A percentile compares a stretch with the other conserved stretches of the same genome.
phyloP scores from a whole-genome alignment of 176 grass and related monocot species.

The Puccinellia tenuiflora region DNA sequence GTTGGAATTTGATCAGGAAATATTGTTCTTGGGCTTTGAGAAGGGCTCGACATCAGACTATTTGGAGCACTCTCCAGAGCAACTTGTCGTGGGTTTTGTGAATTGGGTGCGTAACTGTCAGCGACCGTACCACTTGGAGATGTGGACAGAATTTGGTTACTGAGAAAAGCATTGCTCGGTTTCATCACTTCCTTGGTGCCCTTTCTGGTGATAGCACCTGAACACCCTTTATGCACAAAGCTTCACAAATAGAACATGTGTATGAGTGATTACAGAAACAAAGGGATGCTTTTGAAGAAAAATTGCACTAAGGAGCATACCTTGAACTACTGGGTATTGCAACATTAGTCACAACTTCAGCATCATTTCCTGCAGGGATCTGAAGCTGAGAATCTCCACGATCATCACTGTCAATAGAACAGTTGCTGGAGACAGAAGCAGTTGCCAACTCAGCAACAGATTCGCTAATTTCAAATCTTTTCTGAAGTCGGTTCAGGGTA shows the following conservation, averaged over 20 bases:
- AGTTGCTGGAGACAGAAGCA: slow-evolving; percentile 89
- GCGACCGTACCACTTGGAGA: slow-evolving; percentile 42
- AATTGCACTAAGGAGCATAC: slow-evolving; percentile 37
- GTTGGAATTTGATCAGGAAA: slow-evolving; percentile 85
- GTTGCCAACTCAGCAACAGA: slow-evolving; percentile 49
- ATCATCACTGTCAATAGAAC: slow-evolving; percentile 85
- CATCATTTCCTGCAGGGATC: slow-evolving; percentile 61
- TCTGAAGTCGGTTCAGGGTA: slow-evolving; percentile 40
- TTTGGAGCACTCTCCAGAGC: slow-evolving; percentile 80
- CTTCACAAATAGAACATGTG: slow-evolving; percentile 47
- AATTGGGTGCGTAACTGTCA: slow-evolving; percentile 55
- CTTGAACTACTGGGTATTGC: slow-evolving; percentile 46
- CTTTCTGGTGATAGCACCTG: slow-evolving; percentile 43
- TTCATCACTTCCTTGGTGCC: slow-evolving; percentile 46
- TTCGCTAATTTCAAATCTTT: slow-evolving; percentile 53
- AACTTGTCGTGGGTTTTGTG: slow-evolving; percentile 54
- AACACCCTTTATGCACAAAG: slow-evolving; percentile 45
- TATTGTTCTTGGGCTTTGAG: slow-evolving; percentile 79
- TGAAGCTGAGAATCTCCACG: slow-evolving; percentile 70
- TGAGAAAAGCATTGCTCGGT: slow-evolving; percentile 36
- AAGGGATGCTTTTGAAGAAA: background rate
- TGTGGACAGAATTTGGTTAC: slow-evolving; percentile 59
- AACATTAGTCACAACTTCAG: slow-evolving; percentile 53
- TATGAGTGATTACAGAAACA: slow-evolving; percentile 18
- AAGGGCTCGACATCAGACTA: slow-evolving; percentile 92